Evolutionary conservation across 768 basidiomycete species (phyloP).

Genomic region (Kwoniella sp.): DNA sequence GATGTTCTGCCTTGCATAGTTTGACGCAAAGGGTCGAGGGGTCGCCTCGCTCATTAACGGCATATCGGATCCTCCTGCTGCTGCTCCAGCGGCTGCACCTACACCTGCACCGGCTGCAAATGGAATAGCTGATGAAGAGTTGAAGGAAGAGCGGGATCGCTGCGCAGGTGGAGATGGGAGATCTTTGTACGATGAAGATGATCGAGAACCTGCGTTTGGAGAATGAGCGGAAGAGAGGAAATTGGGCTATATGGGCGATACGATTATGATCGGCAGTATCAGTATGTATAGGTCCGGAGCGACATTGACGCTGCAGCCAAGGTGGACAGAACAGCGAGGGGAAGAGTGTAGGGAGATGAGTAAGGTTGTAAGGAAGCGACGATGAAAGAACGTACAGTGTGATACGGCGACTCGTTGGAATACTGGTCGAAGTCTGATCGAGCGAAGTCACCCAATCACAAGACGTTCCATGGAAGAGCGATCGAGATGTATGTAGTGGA

Average conservation of each 20-base stretch:
- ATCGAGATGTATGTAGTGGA: too few species aligned
- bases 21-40: conserved; percentile 10
- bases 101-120: background rate
- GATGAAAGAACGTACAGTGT: conserved; percentile 7
- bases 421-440: conserved; percentile 12
- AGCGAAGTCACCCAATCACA: too few species aligned
- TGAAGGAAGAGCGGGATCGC: conserved; percentile 2
- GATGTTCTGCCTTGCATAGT: conserved; percentile 39
- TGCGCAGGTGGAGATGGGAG: conserved; percentile 15
- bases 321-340: too few species aligned
- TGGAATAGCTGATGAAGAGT: background rate
- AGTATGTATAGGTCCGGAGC: too few species aligned
- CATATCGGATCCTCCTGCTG: background rate
- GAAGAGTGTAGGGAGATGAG: too few species aligned
- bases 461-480: too few species aligned
- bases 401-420: conserved; percentile 5
- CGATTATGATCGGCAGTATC: too few species aligned
- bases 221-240: background rate
- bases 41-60: conserved; percentile 12
- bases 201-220: background rate
- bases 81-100: conserved; percentile 1
- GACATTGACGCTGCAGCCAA: too few species aligned
- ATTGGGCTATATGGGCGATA: conserved; percentile 9
- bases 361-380: background rate
- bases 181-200: conserved; percentile 9